phyloP scores from a whole-genome alignment of 2,329 filamentous ascomycete genomes.

The Sclerotinia subarctica region DNA sequence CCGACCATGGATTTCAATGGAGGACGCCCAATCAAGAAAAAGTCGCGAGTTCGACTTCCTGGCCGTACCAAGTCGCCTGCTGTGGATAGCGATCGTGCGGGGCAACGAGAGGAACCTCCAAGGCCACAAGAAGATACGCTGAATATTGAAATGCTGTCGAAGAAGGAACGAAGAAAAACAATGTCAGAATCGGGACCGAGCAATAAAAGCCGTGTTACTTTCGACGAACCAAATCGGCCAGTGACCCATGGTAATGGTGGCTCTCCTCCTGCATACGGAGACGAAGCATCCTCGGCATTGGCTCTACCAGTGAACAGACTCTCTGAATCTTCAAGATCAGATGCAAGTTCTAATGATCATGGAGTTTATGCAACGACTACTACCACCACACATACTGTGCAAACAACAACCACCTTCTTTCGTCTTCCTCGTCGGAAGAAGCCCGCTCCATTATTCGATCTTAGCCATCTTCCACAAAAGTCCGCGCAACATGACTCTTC shows the following conservation, averaged over 20 bases:
- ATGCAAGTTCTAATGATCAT: slow-evolving; percentile 73
- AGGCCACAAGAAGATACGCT: slow-evolving; percentile 23
- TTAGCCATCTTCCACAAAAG: slow-evolving; percentile 85
- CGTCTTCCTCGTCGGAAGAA: slow-evolving; percentile 74
- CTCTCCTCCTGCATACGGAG: slow-evolving; percentile 56
- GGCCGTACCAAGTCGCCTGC: slow-evolving; percentile 43
- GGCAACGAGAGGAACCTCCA: slow-evolving; percentile 23
- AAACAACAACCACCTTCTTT: slow-evolving; percentile 72
- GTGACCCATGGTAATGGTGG: slow-evolving; percentile 41
- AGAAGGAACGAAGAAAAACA: slow-evolving; percentile 45
- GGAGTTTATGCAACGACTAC: slow-evolving; percentile 55
- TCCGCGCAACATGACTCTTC: slow-evolving; percentile 44
- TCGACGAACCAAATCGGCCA: slow-evolving; percentile 58
- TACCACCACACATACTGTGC: slow-evolving; percentile 61
- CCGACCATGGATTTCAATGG: slow-evolving; percentile 65
- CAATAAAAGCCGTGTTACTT: slow-evolving; percentile 48
- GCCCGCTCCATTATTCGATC: slow-evolving; percentile 74
- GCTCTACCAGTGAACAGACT: slow-evolving; percentile 62
- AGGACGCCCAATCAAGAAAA: slow-evolving; percentile 52
- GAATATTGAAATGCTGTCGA: slow-evolving; percentile 33
- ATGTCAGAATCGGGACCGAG: slow-evolving; percentile 38
- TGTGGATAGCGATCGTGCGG: slow-evolving; percentile 19
- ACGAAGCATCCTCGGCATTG: slow-evolving; percentile 59
- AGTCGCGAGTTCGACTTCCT: slow-evolving; percentile 53
- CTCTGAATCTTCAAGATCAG: slow-evolving; percentile 87